Conservation (phyloP, 495 filamentous ascomycete species). For the Cercophora scortea region DNA sequence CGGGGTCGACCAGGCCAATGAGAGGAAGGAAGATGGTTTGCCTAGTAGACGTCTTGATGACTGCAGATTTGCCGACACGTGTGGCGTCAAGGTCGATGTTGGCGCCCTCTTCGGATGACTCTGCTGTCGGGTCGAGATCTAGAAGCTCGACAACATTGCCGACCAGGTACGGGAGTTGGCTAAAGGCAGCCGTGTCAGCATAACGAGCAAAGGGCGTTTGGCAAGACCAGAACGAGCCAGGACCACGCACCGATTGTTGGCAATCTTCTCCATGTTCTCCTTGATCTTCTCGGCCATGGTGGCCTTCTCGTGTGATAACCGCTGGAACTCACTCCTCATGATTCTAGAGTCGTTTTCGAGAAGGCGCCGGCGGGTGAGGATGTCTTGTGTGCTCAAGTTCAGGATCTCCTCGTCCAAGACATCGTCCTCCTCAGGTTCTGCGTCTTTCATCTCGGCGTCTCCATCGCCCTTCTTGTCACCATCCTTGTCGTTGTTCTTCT, state of each 20-base stretch:
- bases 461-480: conserved; percentile 56
- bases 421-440: conserved; percentile 59
- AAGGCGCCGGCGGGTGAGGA: conserved; percentile 75
- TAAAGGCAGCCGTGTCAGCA: conserved; percentile 28
- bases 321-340: conserved; percentile 95
- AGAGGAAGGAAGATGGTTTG: conserved; percentile 99
- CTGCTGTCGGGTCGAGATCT: conserved; percentile 92
- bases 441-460: conserved; percentile 88
- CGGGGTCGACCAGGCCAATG: conserved; percentile 92
- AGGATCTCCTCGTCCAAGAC: conserved; percentile 86
- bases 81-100: conserved; percentile 98
- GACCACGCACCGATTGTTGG: conserved; percentile 77
- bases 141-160: conserved; percentile 96
- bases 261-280: conserved; percentile 97
- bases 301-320: conserved; percentile 88
- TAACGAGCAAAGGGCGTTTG: neutral
- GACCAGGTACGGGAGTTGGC: conserved; percentile 95
- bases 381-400: conserved; percentile 83
- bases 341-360: conserved; percentile 96
- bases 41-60: conserved; percentile 99
- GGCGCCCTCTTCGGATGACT: conserved; percentile 92
- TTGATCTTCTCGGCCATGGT: conserved; percentile 98
- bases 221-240: conserved; percentile 7
- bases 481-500: conserved; percentile 61
- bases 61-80: conserved; percentile 92